These are phyloP conservation scores for Lantana camara DNA, from an alignment of 257 asterid genomes.

Conservation along the genomic window DNA sequence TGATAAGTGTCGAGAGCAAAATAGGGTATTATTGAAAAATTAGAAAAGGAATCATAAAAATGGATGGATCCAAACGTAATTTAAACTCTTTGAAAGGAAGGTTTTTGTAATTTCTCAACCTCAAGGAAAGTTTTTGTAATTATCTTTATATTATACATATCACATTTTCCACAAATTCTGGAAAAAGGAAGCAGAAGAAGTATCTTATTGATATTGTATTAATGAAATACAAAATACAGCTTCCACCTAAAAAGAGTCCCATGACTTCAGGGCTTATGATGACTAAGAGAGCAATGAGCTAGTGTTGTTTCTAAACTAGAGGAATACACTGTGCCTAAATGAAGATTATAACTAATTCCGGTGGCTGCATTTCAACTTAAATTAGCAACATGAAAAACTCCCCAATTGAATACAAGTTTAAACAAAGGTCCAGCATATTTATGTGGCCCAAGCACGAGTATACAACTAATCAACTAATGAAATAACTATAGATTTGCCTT, in stretches of 20 bases:
- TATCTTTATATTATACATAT: too few species aligned
- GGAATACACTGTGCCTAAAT: not conserved
- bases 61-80: too few species aligned
- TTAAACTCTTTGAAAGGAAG: too few species aligned
- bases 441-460: not conserved
- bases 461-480: too few species aligned
- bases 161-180: too few species aligned
- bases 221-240: not conserved
- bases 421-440: conserved; percentile 5
- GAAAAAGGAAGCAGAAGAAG: too few species aligned
- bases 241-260: not conserved
- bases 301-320: not conserved
- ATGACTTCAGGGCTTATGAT: not conserved
- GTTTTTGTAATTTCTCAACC: too few species aligned
- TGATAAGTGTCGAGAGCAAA: too few species aligned
- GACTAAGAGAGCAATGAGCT: not conserved
- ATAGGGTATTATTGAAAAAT: too few species aligned
- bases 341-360: not conserved
- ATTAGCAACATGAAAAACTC: not conserved
- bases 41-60: too few species aligned
- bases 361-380: not conserved
- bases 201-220: not conserved
- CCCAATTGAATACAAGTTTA: not conserved
- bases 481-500: conserved; percentile 4
- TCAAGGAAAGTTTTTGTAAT: too few species aligned